Conservation (phyloP, 169 alveolate species). For the Perkinsus chesapeaki region DNA sequence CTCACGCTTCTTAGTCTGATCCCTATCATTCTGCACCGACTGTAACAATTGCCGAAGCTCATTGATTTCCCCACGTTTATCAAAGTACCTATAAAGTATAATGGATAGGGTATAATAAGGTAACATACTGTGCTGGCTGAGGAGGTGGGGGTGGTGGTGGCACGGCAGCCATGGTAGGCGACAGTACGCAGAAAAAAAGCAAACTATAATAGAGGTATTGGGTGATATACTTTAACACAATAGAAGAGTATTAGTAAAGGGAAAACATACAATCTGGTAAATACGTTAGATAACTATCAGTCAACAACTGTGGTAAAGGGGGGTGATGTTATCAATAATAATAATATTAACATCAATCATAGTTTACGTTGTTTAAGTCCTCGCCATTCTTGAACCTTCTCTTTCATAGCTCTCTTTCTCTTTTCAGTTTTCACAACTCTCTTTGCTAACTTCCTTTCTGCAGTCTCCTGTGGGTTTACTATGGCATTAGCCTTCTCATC, state of each 20-base stretch:
- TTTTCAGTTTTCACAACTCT: neutral
- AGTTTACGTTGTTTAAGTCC: neutral
- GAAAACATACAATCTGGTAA: neutral
- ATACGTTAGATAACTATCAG: neutral
- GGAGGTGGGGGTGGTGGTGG: neutral
- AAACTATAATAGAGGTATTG: neutral
- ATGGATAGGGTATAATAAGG: neutral
- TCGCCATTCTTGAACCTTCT: neutral
- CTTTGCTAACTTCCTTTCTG: neutral
- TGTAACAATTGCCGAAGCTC: conserved; percentile 67
- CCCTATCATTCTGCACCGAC: conserved; percentile 64
- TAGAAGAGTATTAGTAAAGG: neutral
- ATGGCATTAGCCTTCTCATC: neutral
- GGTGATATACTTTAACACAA: neutral
- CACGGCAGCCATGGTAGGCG: neutral
- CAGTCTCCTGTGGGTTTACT: neutral
- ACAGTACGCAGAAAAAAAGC: neutral
- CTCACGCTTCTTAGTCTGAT: conserved; percentile 69
- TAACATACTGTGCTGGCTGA: neutral
- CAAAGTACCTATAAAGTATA: neutral
- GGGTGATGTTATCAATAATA: neutral
- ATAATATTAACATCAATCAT: no score
- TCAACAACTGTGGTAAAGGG: neutral
- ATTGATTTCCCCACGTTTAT: conserved; percentile 71
- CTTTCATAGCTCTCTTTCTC: neutral